These are phyloP conservation scores for Pholiota conissans DNA, from an alignment of 768 basidiomycete species.

Conservation along the genomic window DNA sequence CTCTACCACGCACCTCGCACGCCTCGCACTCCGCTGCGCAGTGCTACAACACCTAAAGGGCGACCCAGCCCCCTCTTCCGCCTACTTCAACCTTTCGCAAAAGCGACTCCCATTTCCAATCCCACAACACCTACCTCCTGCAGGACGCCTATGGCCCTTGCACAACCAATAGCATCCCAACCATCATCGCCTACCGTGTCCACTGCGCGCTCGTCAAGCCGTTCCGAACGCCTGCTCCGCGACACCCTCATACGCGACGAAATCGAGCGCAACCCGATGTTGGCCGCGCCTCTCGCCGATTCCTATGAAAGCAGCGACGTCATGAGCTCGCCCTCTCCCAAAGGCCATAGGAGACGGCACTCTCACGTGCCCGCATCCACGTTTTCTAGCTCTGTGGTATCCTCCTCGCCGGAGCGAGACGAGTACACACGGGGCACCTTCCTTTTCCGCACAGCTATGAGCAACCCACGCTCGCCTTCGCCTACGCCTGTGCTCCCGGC, in stretches of 20 bases:
- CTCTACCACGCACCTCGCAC: background rate
- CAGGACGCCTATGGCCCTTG: slow-evolving; percentile 6
- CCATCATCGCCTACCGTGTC: background rate
- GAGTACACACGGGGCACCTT: slow-evolving; percentile 24
- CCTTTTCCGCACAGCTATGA: slow-evolving; percentile 34
- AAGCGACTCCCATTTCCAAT: background rate
- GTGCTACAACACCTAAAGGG: background rate
- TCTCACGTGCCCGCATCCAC: slow-evolving; percentile 27
- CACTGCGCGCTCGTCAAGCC: slow-evolving; percentile 40
- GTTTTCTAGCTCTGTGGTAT: background rate
- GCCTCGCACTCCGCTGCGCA: slow-evolving; percentile 4
- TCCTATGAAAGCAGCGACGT: background rate
- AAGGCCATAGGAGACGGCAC: slow-evolving; percentile 25
- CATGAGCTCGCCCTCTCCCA: slow-evolving; percentile 2
- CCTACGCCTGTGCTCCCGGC: slow-evolving; percentile 4
- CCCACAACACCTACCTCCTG: slow-evolving; percentile 2
- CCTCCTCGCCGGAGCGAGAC: slow-evolving; percentile 6
- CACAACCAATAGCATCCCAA: background rate
- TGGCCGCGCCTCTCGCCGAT: background rate
- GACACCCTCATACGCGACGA: slow-evolving; percentile 54
- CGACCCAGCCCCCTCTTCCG: slow-evolving; percentile 15
- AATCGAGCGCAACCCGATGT: slow-evolving; percentile 25
- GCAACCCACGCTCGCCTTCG: slow-evolving; percentile 20
- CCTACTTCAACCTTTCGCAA: slow-evolving; percentile 16
- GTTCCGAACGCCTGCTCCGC: slow-evolving; percentile 56